Conservation (phyloP, 2,329 filamentous ascomycete species). For the Raffaelea ambrosiae region DNA sequence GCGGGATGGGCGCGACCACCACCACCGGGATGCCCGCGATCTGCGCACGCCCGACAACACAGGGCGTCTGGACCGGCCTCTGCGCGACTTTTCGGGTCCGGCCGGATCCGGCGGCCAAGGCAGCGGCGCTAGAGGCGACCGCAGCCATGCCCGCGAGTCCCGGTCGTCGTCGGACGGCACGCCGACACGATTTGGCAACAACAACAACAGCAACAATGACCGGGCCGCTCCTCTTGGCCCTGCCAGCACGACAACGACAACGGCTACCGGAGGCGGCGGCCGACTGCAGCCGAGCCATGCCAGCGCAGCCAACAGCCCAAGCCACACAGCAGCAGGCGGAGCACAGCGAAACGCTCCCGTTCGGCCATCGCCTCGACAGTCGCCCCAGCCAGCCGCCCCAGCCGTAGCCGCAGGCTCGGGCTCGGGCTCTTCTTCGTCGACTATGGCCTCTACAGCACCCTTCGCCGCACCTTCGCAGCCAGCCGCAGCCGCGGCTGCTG, state of each 20-base stretch:
- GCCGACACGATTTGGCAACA: conserved; percentile 8
- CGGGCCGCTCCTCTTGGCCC: no score
- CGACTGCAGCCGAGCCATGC: no score
- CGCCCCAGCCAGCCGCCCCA: not conserved
- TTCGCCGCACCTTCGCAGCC: not conserved
- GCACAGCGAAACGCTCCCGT: no score
- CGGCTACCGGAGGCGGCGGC: no score
- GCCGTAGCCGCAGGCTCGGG: not conserved
- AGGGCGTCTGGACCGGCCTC: conserved; percentile 29
- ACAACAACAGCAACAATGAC: conserved; percentile 14
- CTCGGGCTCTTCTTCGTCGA: not conserved
- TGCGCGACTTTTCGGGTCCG: conserved; percentile 26
- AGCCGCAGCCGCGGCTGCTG: not conserved
- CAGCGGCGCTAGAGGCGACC: conserved; percentile 29
- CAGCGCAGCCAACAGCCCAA: not conserved
- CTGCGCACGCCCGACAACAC: conserved; percentile 27
- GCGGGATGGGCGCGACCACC: conserved; percentile 30
- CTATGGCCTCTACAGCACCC: no score
- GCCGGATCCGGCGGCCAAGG: not conserved
- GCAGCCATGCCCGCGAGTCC: not conserved
- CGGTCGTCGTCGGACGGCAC: not conserved
- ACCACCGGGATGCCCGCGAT: conserved; percentile 26
- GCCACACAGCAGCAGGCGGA: not conserved
- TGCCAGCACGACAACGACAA: no score
- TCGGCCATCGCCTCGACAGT: no score